These are phyloP conservation scores for Euphorbia corollata DNA, from an alignment of 441 rosid species.

Conservation along the genomic window DNA sequence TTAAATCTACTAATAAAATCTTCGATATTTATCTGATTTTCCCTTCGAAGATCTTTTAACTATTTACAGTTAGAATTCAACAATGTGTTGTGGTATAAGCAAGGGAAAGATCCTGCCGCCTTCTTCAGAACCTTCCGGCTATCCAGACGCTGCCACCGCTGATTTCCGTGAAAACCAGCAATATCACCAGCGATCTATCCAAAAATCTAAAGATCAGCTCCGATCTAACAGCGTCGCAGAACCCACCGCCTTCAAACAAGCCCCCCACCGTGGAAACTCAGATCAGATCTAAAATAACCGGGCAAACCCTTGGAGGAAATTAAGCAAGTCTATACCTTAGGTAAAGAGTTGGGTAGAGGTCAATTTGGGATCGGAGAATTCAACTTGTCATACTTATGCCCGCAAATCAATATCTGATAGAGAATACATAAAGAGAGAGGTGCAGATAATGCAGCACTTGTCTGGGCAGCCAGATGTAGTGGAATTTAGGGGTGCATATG, in stretches of 20 bases:
- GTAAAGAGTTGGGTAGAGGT: constrained; percentile 83
- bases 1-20: too few species aligned
- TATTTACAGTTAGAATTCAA: background rate
- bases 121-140: constrained; percentile 22
- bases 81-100: constrained; percentile 67
- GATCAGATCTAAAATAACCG: constrained; percentile 30
- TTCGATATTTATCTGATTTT: background rate
- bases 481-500: constrained; percentile 76
- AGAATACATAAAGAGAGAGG: constrained; percentile 76
- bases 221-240: constrained; percentile 22
- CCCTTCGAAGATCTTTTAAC: background rate
- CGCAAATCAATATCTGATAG: constrained; percentile 81
- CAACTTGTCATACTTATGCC: constrained; percentile 57
- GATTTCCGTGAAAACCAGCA: constrained; percentile 23
- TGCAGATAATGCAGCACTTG: constrained; percentile 80
- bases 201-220: constrained; percentile 22
- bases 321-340: constrained; percentile 44
- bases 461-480: constrained; percentile 86
- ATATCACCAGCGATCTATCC: constrained; percentile 21
- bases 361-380: constrained; percentile 81
- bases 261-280: constrained; percentile 19
- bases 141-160: constrained; percentile 18
- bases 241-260: constrained; percentile 17
- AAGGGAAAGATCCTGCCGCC: constrained; percentile 22
- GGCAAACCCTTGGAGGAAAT: constrained; percentile 76